Evolutionary conservation across 1,139 yeast species (phyloP), one percentile per base, ranked within the genome.

Genomic region (Saccharomycopsis hybrid): DNA sequence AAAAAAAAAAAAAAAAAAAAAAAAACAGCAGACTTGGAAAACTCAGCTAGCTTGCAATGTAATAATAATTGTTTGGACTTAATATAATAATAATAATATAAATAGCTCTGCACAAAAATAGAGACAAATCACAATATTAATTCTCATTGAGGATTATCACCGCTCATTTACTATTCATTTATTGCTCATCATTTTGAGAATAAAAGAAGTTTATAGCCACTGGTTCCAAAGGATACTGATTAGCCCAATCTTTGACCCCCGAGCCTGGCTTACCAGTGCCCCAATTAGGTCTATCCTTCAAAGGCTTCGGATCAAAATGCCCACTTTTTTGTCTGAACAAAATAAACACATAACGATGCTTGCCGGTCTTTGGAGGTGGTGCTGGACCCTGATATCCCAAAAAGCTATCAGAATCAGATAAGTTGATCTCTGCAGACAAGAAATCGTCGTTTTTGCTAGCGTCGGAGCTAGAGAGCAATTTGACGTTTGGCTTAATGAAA

Each of bases 331-430:
- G 92, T 67, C 82, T 82, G 66, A 75, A 86, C 56, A 88, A 69
- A 55, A 87, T 65, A 60, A 84, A 85, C 35, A 85, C 87, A 63
- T 87, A 88, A 53, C 95, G 76, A 68, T 89, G 96, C 60, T 77
- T 76, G 28, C 95, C 94, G 1, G 96, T 85, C 53, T 78, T 79
- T 51, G 77, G 77, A 42, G 95, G 95, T 24, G 96, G 96, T 3
- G 76, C 95, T 1, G 96, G 96, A 0, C 95, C 95, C 61, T 70
- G 63, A 64, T 87, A 87, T 5, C 73, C 70, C 29, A 74, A 59
- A 44, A 76, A 59, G 18, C 18, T 18, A 18, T 18, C 18, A 18
- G 18, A 18, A 11, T 51, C 46, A 3, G 43, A 43, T n/a, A 54
- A 47, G 2, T 47, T 49, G 28, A 65, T 48, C 24, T 60, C 57